Percentiles rank a stretch among this genome's conserved stretches.
Conservation (phyloP, 345 rosid species). For the Heritiera littoralis region DNA sequence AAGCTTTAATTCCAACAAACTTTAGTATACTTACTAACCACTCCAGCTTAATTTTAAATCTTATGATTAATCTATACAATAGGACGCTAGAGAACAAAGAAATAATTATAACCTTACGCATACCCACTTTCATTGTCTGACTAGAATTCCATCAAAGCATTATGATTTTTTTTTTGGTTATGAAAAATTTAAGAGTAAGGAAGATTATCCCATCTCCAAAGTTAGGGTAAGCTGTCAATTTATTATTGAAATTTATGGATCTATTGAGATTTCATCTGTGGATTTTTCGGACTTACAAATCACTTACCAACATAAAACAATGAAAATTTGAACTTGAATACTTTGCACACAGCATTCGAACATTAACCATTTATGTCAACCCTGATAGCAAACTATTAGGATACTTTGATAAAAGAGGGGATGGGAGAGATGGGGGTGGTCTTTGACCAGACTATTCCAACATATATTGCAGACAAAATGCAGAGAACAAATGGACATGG, state of each 20-base stretch:
- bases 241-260: too few relatives aligned
- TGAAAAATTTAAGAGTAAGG: too few relatives aligned
- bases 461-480: not conserved
- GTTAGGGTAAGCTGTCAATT: too few relatives aligned
- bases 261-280: too few relatives aligned
- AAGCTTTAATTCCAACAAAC: constrained; percentile 18
- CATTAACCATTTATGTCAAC: too few relatives aligned
- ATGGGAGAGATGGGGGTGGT: not conserved
- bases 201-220: too few relatives aligned
- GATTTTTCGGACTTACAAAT: too few relatives aligned
- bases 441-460: not conserved
- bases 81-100: not conserved
- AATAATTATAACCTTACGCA: constrained; percentile 5
- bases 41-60: constrained; percentile 21
- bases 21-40: constrained; percentile 14
- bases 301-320: too few relatives aligned
- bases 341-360: too few relatives aligned
- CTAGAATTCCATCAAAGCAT: not conserved
- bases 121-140: constrained; percentile 8
- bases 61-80: not conserved
- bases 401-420: not conserved
- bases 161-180: not conserved
- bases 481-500: not conserved
- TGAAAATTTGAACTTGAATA: too few relatives aligned
- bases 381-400: not conserved